These are phyloP conservation scores for Mesotaenium endlicherianum DNA, from an alignment of 139 green algal species.

Conservation along the genomic window DNA sequence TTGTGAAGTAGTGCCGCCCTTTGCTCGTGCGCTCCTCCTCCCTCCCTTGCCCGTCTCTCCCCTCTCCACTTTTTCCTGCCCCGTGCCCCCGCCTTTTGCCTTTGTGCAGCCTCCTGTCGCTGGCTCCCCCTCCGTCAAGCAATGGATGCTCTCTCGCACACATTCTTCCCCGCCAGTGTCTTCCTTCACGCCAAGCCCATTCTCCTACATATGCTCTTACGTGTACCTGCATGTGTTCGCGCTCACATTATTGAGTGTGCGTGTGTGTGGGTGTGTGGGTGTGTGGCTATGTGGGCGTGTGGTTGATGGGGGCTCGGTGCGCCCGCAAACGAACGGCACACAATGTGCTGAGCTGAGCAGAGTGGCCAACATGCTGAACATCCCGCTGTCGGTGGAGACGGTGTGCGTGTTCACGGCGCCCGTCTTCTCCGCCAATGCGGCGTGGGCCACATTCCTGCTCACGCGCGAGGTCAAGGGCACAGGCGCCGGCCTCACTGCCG, in stretches of 20 bases:
- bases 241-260: too few relatives aligned
- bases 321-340: too few relatives aligned
- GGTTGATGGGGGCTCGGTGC: too few relatives aligned
- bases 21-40: background rate
- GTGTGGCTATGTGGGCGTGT: too few relatives aligned
- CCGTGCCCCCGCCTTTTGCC: background rate
- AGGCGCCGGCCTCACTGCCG: conserved; percentile 80
- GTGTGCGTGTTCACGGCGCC: conserved; percentile 95
- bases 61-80: background rate
- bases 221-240: too few relatives aligned
- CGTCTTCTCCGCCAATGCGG: conserved; percentile 84
- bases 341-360: too few relatives aligned
- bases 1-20: too few relatives aligned
- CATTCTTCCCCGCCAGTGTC: too few relatives aligned
- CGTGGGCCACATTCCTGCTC: conserved; percentile 80
- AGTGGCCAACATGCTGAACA: conserved; percentile 81
- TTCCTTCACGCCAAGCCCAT: too few relatives aligned
- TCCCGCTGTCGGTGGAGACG: conserved; percentile 91
- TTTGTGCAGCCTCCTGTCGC: background rate
- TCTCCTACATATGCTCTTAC: too few relatives aligned
- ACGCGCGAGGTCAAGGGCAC: conserved; percentile 63
- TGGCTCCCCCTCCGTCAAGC: background rate
- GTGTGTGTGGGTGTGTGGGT: too few relatives aligned
- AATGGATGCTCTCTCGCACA: too few relatives aligned
- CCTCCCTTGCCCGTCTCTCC: background rate